phyloP scores from a whole-genome alignment of 306 rosid species.

The Vigna radiata region DNA sequence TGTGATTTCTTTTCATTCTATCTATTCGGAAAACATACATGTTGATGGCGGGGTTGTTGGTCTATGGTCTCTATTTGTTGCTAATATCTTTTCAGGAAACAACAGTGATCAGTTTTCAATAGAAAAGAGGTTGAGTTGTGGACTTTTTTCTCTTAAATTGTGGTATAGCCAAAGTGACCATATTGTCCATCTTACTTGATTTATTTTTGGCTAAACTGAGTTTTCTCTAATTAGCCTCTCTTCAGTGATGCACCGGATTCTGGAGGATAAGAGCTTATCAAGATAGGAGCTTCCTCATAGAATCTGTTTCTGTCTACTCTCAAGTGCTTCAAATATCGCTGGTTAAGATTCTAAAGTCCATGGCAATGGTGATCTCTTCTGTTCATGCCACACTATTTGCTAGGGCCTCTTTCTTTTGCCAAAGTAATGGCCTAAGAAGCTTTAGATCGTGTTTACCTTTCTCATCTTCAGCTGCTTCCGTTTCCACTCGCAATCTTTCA shows the following conservation, averaged over 20 bases:
- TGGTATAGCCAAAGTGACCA: not conserved
- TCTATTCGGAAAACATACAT: not conserved
- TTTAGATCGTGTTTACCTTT: conserved; percentile 56
- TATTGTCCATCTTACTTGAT: not conserved
- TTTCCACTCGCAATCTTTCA: conserved; percentile 50
- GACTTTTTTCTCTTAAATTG: not conserved
- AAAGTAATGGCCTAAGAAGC: conserved; percentile 50
- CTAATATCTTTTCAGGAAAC: not conserved
- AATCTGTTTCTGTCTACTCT: conserved; percentile 5
- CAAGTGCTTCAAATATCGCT: conserved; percentile 10
- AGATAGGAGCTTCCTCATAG: not conserved
- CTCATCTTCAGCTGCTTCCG: conserved; percentile 58
- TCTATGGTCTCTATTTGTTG: not conserved
- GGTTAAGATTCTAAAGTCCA: conserved; percentile 5
- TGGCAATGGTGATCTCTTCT: conserved; percentile 55
- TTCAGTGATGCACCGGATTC: not conserved
- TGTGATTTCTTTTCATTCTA: not conserved
- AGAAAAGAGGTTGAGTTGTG: not conserved
- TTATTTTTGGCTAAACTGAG: conserved; percentile 18
- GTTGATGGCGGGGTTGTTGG: not conserved
- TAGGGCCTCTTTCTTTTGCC: conserved; percentile 51
- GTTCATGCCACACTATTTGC: conserved; percentile 56
- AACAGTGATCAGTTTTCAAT: not conserved
- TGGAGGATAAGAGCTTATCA: conserved; percentile 25
- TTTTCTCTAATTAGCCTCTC: conserved; percentile 4